Evolutionary conservation across 2,329 filamentous ascomycete species (phyloP), one percentile per base, ranked within the genome.

Genomic region (Colletotrichum lupini): DNA sequence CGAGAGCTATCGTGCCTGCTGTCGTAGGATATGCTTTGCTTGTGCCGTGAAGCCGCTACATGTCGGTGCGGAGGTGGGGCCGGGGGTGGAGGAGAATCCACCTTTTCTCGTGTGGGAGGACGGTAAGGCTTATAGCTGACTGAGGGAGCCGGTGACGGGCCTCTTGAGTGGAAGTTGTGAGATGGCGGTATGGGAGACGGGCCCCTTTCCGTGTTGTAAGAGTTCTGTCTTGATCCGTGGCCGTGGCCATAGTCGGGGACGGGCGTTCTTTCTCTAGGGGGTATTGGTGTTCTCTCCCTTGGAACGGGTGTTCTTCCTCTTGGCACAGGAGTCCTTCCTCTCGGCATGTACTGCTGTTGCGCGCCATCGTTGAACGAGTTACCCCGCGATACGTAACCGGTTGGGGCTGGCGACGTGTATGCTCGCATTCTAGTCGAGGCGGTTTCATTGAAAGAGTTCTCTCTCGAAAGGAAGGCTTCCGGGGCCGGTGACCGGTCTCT

Each of bases 31-130:
- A 76, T 75, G 32, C 80, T 76, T 67, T 82, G 78, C 4, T 78
- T 80, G 14, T 83, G 80, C 5, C 81, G 76, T 8, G 77, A 32
- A 35, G 75, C 49, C 14, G 66, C 73, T n/a, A 85, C 88, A 82
- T 95, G 94, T 8, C 95, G 92, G 75, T 97, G 95, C 7, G 95
- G 95, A 9, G 93, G 93, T 0, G 95, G 95, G 2, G 95, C 92
- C 2, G 95, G 95, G 8, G 95, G 95, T 22, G 95, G 94, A 9
- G 93, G 93, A 24, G 90, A 91, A 53, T 89, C 88, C 49, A 85
- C 83, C 57, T 86, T 81, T 24, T 83, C 72, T 32, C 61, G 72
- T 8, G 62, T 65, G 9, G 68, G 80, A 16, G 71, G 71, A 77
- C 77, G 80, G 70, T 77, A 76, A 32, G 80, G 80, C 28, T 77